Percentiles rank a stretch among this genome's conserved stretches.
These are phyloP conservation scores for Lojkania enalia DNA, from an alignment of 2,329 filamentous ascomycete species.

Conservation along the genomic window DNA sequence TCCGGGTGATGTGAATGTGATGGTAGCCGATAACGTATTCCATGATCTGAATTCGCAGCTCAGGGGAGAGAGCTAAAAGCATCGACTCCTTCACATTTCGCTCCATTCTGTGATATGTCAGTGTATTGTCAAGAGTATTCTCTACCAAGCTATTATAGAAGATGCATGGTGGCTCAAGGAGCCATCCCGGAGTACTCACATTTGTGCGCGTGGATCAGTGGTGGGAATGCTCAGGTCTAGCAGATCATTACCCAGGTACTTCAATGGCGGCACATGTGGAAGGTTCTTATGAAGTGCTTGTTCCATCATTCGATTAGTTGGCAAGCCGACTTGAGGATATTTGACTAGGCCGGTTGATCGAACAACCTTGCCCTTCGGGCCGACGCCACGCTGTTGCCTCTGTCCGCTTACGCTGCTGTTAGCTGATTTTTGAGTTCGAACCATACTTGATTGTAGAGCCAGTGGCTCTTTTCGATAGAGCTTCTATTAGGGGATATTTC, in stretches of 20 bases:
- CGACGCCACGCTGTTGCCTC: too few species aligned
- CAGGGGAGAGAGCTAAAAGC: background rate
- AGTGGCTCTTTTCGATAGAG: too few species aligned
- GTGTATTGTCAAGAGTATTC: too few species aligned
- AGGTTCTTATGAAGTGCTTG: background rate
- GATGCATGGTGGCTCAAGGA: too few species aligned
- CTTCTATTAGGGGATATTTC: too few species aligned
- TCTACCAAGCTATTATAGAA: too few species aligned
- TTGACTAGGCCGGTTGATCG: too few species aligned
- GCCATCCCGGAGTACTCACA: background rate
- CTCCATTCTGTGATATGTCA: background rate
- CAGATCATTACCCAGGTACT: background rate
- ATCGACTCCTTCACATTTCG: background rate
- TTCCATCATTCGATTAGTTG: background rate
- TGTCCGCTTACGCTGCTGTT: too few species aligned
- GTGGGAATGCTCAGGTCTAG: background rate
- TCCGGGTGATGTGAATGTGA: background rate
- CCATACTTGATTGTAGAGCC: too few species aligned
- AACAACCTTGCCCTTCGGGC: too few species aligned
- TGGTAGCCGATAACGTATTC: background rate
- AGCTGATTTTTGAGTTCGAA: too few species aligned
- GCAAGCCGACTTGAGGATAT: too few species aligned
- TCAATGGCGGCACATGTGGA: background rate
- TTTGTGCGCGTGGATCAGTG: background rate
- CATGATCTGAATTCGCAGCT: conserved; percentile 1